phyloP scores from a whole-genome alignment of 225 moss, liverwort and hornwort species.

The Takakia lepidozioides region DNA sequence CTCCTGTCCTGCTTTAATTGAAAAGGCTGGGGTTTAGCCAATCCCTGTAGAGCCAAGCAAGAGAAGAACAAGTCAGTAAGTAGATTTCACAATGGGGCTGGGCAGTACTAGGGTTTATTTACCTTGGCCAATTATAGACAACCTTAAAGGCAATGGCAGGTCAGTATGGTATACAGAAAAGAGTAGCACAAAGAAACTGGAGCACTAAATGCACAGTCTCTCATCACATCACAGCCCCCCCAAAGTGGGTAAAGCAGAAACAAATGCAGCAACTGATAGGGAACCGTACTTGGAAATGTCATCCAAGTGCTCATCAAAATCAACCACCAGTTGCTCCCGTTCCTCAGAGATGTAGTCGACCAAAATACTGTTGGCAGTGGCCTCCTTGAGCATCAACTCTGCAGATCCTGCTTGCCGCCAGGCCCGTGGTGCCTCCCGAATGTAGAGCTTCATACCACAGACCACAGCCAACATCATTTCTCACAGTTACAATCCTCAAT shows the following conservation, averaged over 20 bases:
- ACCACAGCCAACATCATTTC: too few relatives aligned
- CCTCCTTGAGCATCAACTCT: slow-evolving; percentile 55
- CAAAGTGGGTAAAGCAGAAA: background rate
- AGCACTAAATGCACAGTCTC: background rate
- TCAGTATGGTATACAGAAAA: too few relatives aligned
- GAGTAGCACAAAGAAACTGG: background rate
- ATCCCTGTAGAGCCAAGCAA: too few relatives aligned
- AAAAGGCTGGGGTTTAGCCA: slow-evolving; percentile 54
- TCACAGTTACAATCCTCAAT: too few relatives aligned
- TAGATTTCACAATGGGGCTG: background rate
- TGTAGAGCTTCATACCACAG: slow-evolving; percentile 37
- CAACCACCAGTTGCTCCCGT: slow-evolving; percentile 57
- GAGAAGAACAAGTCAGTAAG: too few relatives aligned
- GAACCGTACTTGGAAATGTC: slow-evolving; percentile 66
- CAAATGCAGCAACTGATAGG: background rate
- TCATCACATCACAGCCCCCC: background rate
- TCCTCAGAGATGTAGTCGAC: slow-evolving; percentile 74
- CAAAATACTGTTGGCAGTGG: slow-evolving; percentile 62
- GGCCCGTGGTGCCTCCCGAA: slow-evolving; percentile 43
- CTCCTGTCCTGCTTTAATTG: slow-evolving; percentile 9
- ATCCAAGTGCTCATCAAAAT: slow-evolving; percentile 93
- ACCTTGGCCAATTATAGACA: background rate
- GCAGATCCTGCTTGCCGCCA: slow-evolving; percentile 40
- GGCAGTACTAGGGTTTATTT: background rate
- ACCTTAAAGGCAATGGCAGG: background rate